These are phyloP conservation scores for Auricularia auricula-judae DNA, from an alignment of 768 basidiomycete genomes.

Conservation along the genomic window DNA sequence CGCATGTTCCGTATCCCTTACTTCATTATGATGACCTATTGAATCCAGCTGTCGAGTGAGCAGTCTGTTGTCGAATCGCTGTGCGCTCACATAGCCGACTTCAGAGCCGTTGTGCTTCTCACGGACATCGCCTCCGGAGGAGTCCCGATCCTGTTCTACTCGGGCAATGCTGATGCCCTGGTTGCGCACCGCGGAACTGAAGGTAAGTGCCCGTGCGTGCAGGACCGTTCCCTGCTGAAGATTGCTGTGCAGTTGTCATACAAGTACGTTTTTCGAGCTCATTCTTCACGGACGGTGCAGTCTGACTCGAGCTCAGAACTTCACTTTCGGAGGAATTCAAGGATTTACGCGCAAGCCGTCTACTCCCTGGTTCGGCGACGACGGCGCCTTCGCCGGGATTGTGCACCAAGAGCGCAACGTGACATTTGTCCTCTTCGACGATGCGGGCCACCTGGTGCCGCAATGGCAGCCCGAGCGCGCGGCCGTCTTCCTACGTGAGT, in stretches of 20 bases:
- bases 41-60: background rate
- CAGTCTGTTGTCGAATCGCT: too few relatives aligned
- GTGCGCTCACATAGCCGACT: too few relatives aligned
- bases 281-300: background rate
- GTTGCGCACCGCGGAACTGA: conserved; percentile 2
- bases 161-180: conserved; percentile 2
- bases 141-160: background rate
- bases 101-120: background rate
- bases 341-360: conserved; percentile 7
- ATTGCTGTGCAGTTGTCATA: background rate
- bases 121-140: background rate
- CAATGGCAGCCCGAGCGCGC: conserved; percentile 7
- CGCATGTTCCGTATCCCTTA: too few relatives aligned
- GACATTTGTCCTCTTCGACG: conserved; percentile 7
- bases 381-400: conserved; percentile 6
- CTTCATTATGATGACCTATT: too few relatives aligned
- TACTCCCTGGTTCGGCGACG: conserved; percentile 4
- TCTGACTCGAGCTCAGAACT: conserved; percentile 6
- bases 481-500: conserved; percentile 5
- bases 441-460: conserved; percentile 10
- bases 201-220: background rate
- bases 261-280: background rate
- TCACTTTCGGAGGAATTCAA: conserved; percentile 8
- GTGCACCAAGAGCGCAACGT: conserved; percentile 9
- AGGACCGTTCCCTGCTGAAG: background rate